Evolutionary conservation across 1,139 yeast species (phyloP), one percentile per base, ranked within the genome.

Genomic region (Trichomonascaceae sp.): DNA sequence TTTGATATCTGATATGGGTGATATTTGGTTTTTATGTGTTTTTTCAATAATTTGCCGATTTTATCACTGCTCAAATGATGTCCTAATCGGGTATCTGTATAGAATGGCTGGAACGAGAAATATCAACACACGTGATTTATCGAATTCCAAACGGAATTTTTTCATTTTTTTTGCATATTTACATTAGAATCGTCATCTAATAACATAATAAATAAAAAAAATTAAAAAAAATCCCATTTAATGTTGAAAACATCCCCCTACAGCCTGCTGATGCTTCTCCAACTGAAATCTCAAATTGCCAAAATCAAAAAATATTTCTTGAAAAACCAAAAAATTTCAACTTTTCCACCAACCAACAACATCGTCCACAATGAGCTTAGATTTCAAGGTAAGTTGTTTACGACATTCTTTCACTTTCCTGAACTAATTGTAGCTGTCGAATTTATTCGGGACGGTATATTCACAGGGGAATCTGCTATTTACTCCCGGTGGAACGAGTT

Each of bases 391-490:
- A 53, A 46, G 63, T 41, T 19, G 8, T n/a, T 17, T 19, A 15
- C 24, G 39, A 4, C 19, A n/a, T n/a, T 32, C 22, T 24, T 24
- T 4, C 1, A 9, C 8, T 27, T 12, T 24, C 36, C 54, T 55
- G 55, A 55, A 55, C 38, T 13, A 66, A n/a, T 22, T n/a, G 15
- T 17, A 75, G 78, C 86, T 93, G 64, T 84, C 96, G 48, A 93
- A 93, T 71, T 76, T 93, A 49, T 74, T 93, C 63, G 99, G 99
- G 30, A 91, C 99, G 0, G 99, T 93, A 7, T 93, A 93, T 67
- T 78, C 95, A 54, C 88, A 87, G 65, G 99, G 98, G 18, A 91
- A 93, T 70, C 74, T 93, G 41, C 78, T 85, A n/a, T 93, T 85
- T 73, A 84, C 95, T 1, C 82, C 85, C 1, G 97, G 90, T 68